A percentile compares a stretch with the other conserved stretches of the same genome.
Conservation (phyloP, 345 rosid species). For the Eutrema heterophyllum region DNA sequence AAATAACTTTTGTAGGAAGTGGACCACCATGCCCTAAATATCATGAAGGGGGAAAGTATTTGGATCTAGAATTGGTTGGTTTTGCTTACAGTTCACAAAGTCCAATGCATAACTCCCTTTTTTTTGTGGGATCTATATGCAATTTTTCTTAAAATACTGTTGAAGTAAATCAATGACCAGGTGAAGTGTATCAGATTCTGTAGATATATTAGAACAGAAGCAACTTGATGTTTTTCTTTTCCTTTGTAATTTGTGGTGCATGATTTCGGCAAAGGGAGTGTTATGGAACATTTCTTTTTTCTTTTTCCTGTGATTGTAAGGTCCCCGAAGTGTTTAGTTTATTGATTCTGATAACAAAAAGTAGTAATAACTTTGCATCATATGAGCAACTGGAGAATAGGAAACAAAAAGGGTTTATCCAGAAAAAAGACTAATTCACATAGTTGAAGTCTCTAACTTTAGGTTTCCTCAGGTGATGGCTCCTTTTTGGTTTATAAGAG, state of each 20-base stretch:
- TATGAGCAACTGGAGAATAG: background rate
- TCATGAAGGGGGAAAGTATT: slow-evolving; percentile 8
- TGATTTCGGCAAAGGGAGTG: background rate
- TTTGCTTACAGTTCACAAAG: slow-evolving; percentile 4
- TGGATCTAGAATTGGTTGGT: slow-evolving; percentile 1
- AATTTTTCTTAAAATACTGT: background rate
- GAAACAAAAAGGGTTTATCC: background rate
- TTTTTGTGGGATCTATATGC: slow-evolving; percentile 2
- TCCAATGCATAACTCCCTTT: slow-evolving; percentile 19
- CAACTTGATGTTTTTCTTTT: slow-evolving; percentile 8
- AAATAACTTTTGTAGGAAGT: background rate
- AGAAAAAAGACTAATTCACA: background rate
- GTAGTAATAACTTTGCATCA: background rate
- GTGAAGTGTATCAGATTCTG: slow-evolving; percentile 16
- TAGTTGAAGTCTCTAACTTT: background rate
- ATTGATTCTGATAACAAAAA: background rate
- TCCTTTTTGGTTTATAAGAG: background rate
- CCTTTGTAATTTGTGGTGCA: background rate
- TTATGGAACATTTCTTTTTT: background rate
- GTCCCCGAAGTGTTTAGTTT: background rate
- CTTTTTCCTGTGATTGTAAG: slow-evolving; percentile 1
- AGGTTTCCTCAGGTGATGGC: background rate
- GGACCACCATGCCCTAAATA: slow-evolving; percentile 10
- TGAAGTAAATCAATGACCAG: slow-evolving; percentile 6
- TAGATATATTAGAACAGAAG: slow-evolving; percentile 12